A percentile compares a stretch with the other conserved stretches of the same genome.
Evolutionary conservation across 129 eudicot species (phyloP).

Genomic region (Pseudognaphalium luteoalbum): DNA sequence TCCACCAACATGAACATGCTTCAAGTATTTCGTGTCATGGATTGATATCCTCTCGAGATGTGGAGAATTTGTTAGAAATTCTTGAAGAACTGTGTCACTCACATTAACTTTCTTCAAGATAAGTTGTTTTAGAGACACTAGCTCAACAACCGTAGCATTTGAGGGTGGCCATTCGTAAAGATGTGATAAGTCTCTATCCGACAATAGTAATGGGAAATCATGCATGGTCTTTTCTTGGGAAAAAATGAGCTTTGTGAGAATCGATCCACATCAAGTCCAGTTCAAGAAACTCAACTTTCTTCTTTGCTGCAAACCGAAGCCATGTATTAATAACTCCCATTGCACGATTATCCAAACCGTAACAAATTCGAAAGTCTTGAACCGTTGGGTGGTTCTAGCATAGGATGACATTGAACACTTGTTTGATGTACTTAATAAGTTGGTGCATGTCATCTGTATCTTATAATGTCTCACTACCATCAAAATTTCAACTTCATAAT

Average conservation of each 20-base stretch:
- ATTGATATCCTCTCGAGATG: not conserved
- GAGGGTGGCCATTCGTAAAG: too few species aligned
- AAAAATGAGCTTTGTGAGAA: too few species aligned
- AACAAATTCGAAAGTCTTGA: not conserved
- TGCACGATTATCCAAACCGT: not conserved
- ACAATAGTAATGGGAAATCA: not conserved
- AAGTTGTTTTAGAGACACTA: constrained; percentile 29
- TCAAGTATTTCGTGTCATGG: not conserved
- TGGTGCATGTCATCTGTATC: not conserved
- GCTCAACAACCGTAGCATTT: not conserved
- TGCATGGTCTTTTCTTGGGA: not conserved
- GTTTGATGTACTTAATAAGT: constrained; percentile 20
- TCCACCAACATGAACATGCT: too few species aligned
- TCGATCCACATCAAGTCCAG: not conserved
- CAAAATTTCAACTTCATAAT: constrained; percentile 28
- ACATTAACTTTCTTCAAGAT: constrained; percentile 36
- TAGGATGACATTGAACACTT: constrained; percentile 33
- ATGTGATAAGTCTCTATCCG: too few species aligned
- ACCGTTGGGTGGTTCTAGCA: constrained; percentile 15
- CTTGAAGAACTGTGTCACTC: not conserved
- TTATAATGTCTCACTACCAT: constrained; percentile 20
- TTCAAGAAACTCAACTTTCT: constrained; percentile 21
- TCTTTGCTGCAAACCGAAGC: not conserved
- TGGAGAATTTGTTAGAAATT: not conserved
- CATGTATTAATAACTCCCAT: not conserved